These are phyloP conservation scores for Diaporthe nobilis DNA, from an alignment of 2,329 filamentous ascomycete genomes.

Conservation along the genomic window DNA sequence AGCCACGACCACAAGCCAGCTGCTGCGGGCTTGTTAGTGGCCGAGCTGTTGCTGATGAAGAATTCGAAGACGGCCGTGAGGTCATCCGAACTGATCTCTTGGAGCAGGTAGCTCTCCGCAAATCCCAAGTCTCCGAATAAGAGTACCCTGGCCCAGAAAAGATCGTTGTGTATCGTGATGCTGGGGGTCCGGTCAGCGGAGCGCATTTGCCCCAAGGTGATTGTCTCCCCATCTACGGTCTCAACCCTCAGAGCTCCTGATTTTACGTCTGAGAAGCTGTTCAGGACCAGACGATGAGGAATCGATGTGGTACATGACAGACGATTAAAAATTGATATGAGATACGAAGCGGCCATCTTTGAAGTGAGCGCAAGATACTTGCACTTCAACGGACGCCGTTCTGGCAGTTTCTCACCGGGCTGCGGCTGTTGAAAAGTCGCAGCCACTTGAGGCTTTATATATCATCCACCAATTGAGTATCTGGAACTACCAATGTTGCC, in stretches of 20 bases:
- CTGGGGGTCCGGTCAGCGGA: not conserved
- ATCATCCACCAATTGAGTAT: not conserved
- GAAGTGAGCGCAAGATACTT: not conserved
- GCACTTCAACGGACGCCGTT: not conserved
- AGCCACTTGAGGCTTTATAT: not conserved
- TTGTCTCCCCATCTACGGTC: not conserved
- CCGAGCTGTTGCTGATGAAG: conserved; percentile 38
- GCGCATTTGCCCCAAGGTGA: conserved; percentile 6
- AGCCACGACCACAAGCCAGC: conserved; percentile 27
- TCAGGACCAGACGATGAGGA: conserved; percentile 22
- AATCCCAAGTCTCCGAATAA: conserved; percentile 38
- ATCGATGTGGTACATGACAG: conserved; percentile 3
- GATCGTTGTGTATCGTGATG: conserved; percentile 24
- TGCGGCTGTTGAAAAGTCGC: not conserved
- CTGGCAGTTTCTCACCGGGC: not conserved
- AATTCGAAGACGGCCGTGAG: conserved; percentile 39
- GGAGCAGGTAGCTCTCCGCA: conserved; percentile 41
- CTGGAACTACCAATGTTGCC: not conserved
- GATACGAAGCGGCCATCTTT: not conserved
- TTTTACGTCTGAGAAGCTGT: conserved; percentile 10
- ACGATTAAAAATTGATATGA: conserved; percentile 1
- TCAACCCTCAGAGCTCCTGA: conserved; percentile 28
- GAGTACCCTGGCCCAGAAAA: conserved; percentile 40
- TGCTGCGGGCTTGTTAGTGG: conserved; percentile 11
- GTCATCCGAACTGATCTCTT: conserved; percentile 37